Evolutionary conservation across 208 protist species (phyloP).

Genomic region (Acanthamoeba royreba): DNA sequence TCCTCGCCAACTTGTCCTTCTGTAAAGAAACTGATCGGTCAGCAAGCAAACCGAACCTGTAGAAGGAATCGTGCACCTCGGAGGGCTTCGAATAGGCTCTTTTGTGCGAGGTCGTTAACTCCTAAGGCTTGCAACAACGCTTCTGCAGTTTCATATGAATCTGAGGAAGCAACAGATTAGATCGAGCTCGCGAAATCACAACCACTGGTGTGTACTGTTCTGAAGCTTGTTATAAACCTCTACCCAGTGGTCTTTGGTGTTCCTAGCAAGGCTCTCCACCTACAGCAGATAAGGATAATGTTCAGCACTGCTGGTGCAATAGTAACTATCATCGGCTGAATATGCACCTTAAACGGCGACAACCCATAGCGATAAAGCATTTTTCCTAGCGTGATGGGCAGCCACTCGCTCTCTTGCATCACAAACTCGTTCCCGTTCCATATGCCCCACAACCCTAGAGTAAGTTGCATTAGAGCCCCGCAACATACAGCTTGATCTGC

Average conservation of each 20-base stretch:
- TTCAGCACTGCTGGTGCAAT: background rate
- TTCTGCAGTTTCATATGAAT: background rate
- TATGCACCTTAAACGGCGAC: background rate
- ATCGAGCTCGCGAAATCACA: background rate
- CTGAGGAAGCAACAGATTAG: background rate
- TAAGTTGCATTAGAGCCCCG: no score
- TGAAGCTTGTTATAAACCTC: background rate
- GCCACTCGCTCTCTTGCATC: background rate
- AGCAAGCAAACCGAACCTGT: background rate
- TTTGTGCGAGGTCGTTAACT: background rate
- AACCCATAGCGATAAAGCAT: background rate
- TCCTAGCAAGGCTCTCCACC: background rate
- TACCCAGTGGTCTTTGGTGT: background rate
- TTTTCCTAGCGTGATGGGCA: background rate
- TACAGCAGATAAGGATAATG: background rate
- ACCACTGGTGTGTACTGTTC: background rate
- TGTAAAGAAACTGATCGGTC: no score
- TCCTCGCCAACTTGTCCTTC: background rate
- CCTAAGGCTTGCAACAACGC: background rate
- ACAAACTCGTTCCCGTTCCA: slow-evolving; percentile 4
- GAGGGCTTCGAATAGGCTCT: background rate
- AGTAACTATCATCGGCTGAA: background rate
- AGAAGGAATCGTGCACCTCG: background rate
- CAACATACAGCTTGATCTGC: background rate
- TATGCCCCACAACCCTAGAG: background rate